A percentile compares a stretch with the other conserved stretches of the same genome.
phyloP scores from a whole-genome alignment of 805 yeast genomes.

The Metschnikowia anglica region DNA sequence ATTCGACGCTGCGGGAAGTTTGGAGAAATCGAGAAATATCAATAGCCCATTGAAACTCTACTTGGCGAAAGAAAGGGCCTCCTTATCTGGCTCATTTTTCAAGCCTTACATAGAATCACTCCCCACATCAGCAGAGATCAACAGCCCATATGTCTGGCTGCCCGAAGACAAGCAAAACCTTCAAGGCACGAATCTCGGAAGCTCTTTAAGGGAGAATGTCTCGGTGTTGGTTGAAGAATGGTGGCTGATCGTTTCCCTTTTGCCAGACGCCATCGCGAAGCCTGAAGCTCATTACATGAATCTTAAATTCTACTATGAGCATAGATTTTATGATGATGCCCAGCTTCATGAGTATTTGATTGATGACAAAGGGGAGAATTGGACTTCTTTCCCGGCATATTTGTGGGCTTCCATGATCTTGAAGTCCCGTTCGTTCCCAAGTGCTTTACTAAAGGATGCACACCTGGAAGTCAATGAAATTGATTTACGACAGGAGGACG shows the following conservation, averaged over 20 bases:
- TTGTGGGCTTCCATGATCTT: slow-evolving; percentile 74
- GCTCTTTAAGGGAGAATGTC: slow-evolving; percentile 50
- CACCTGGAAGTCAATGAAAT: slow-evolving; percentile 21
- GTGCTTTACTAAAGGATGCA: slow-evolving; percentile 49
- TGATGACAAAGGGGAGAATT: slow-evolving; percentile 33
- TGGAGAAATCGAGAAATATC: slow-evolving; percentile 21
- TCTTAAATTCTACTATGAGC: slow-evolving; percentile 45
- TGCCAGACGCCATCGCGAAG: slow-evolving; percentile 31
- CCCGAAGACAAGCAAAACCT: slow-evolving; percentile 49
- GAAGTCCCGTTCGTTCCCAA: slow-evolving; percentile 80
- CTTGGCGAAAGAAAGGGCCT: slow-evolving; percentile 32
- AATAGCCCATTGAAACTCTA: slow-evolving; percentile 38
- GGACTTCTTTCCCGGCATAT: slow-evolving; percentile 68
- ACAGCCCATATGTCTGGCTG: slow-evolving; percentile 70
- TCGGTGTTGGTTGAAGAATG: slow-evolving; percentile 58
- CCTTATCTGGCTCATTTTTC: slow-evolving; percentile 22
- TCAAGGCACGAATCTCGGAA: slow-evolving; percentile 69
- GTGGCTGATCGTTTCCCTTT: slow-evolving; percentile 39
- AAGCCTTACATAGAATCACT: slow-evolving; percentile 32
- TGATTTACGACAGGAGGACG: slow-evolving; percentile 30
- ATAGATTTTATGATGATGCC: slow-evolving; percentile 38
- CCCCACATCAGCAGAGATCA: slow-evolving; percentile 41
- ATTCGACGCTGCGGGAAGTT: slow-evolving; percentile 10
- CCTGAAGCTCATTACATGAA: slow-evolving; percentile 39
- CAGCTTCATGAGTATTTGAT: slow-evolving; percentile 31